Evolutionary conservation across 345 rosid species (phyloP), one percentile per base, ranked within the genome.

Genomic region (Abelmoschus esculentus): DNA sequence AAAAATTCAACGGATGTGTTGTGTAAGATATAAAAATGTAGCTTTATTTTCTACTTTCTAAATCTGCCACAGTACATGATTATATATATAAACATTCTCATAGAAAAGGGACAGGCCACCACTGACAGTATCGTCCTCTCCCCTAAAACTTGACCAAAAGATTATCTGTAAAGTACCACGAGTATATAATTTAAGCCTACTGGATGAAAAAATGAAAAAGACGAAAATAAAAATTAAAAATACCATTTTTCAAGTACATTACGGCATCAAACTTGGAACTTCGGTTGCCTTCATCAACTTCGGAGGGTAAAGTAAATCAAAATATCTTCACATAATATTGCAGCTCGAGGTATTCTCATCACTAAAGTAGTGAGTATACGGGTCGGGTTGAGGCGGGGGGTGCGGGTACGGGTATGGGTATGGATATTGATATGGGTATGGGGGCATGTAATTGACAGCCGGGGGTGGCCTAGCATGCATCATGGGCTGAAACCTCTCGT

Each of bases 281-380:
- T 38, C 10, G 8, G 0, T 38, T 38, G 8, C 42, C 42, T 38
- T 38, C 42, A 22, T 22, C 26, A 22, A 22, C 26, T 22, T 4
- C 26, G n/a, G 52, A n/a, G 17, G 53, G n/a, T 15, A 50, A 50
- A 15, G n/a, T 38, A 38, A 53, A 61, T 42, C 60, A 31, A 44
- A 19, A 52, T 64, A 49, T 49, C 67, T 52, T 91, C 93, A 93
- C 97, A 93, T 90, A 40, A 93, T 85, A 77, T 61, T 87, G 89
- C 98, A 93, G 80, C 91, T 90, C 38, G 93, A 87, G 46, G 98
- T 82, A 80, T 93, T 85, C 83, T 93, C 98, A 66, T 93, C 97
- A 46, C 84, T 90, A 84, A 93, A 93, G 84, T 74, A 77, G 79
- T 81, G 74, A 67, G 90, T 70, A 66, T 87, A 80, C 36, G 81